Percentiles rank a stretch among this genome's conserved stretches.
Conservation (phyloP, 768 basidiomycete genomes). For the Mycena haematopus region DNA sequence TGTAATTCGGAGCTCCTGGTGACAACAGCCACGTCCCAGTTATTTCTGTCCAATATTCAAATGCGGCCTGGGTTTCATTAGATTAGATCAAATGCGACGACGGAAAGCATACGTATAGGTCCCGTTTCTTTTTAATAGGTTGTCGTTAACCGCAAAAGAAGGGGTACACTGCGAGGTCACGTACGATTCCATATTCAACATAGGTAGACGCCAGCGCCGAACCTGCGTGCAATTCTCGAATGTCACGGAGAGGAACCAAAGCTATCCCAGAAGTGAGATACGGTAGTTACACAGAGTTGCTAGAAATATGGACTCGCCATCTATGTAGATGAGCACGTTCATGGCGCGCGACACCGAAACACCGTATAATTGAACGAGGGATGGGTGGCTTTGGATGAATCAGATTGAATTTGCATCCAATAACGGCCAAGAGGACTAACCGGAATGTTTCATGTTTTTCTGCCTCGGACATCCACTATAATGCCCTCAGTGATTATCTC, state of each 20-base stretch:
- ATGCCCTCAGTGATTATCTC: no score
- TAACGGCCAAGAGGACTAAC: not conserved
- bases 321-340: slow-evolving; percentile 1
- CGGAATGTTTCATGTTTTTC: slow-evolving; percentile 14
- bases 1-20: slow-evolving; percentile 4
- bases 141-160: not conserved
- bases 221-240: not conserved
- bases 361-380: slow-evolving; percentile 10
- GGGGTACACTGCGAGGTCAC: not conserved
- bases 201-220: not conserved
- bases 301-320: not conserved
- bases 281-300: no score
- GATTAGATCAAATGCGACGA: not conserved
- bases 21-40: slow-evolving; percentile 7
- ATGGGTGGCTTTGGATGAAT: slow-evolving; percentile 1
- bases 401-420: not conserved
- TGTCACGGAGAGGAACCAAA: not conserved
- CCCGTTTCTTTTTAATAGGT: slow-evolving; percentile 7
- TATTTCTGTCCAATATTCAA: slow-evolving; percentile 4
- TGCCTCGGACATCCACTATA: not conserved
- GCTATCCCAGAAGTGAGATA: no score
- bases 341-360: not conserved
- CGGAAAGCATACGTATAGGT: slow-evolving; percentile 2
- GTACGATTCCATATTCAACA: slow-evolving; percentile 7
- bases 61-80: not conserved